Percentiles rank a stretch among this genome's conserved stretches.
Conservation (phyloP, 352 stramenopile genomes). For the Globisporangium spinosum region DNA sequence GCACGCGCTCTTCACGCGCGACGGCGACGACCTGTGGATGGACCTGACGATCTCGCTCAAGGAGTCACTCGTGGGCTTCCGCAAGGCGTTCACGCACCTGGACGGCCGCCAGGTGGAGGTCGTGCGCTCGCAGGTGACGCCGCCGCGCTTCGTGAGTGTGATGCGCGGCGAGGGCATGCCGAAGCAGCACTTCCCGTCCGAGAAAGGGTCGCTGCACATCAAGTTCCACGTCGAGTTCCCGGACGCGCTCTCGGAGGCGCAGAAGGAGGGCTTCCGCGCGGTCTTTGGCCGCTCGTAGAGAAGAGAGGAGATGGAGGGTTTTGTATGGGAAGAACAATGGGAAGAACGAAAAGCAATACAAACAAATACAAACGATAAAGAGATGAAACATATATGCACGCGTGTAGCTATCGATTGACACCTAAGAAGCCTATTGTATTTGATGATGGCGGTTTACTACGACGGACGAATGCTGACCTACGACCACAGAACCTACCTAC, state of each 20-base stretch:
- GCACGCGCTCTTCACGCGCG: conserved; percentile 88
- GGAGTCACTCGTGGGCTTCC: conserved; percentile 94
- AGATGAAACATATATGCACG: background rate
- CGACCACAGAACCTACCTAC: background rate
- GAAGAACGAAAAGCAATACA: background rate
- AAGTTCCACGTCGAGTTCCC: conserved; percentile 96
- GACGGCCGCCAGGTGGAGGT: conserved; percentile 91
- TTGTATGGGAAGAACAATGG: background rate
- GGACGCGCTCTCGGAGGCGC: conserved; percentile 77
- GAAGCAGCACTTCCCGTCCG: conserved; percentile 84
- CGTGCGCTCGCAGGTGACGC: conserved; percentile 85
- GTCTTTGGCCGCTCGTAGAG: conserved; percentile 45
- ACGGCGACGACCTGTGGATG: conserved; percentile 94
- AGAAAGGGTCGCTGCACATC: conserved; percentile 89
- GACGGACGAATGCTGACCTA: background rate
- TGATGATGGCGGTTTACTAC: conserved; percentile 2
- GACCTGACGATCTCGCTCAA: conserved; percentile 94
- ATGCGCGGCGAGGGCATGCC: conserved; percentile 95
- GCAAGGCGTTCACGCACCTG: conserved; percentile 89
- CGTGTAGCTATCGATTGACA: background rate
- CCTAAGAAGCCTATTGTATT: conserved; percentile 2
- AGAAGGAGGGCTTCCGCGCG: conserved; percentile 64
- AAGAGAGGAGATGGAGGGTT: background rate
- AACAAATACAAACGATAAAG: background rate
- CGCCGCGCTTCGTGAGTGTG: conserved; percentile 88